Base-by-base conservation (phyloP, 2,329 filamentous ascomycete genomes). In the Cryphonectria nitschkei region DNA sequence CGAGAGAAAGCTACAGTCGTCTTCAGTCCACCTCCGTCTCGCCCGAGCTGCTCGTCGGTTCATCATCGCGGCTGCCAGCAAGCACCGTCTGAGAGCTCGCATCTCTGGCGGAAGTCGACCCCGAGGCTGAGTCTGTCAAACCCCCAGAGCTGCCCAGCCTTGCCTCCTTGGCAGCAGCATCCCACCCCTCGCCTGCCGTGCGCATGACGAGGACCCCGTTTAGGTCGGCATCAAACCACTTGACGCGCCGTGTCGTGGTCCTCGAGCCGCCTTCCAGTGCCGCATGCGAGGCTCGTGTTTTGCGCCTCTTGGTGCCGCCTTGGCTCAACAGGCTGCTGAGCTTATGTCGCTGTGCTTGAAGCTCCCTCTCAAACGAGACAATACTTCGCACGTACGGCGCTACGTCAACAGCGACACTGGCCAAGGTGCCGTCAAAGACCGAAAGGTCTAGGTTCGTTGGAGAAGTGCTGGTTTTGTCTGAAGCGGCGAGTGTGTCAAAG, bases 361-460 rank as follows among this genome's bases (percentile, higher is more conserved):
- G 86, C 0, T 85, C 85, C 29, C 89, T 83, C 75, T 98, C 95
- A 77, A 91, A 92, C 0, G 90, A 85, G 1, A 95, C 90, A 72
- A 99, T 98, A 52, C 87, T 86, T 14, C 97, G 92, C n/a, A 98
- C 88, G 79, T 93, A 98, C 0, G 97, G 96, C 0, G 94, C 95
- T 1, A 98, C 84, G 74, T 99, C 96, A 16, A 91, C 82, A 0
- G 88, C 86, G 43, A 97, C 88, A 29, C 90, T 83, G 0, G 80
- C 79, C 75, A 92, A 82, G 0, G 89, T 89, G 60, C 92, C 89
- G 76, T 97, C 94, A 74, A 97, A 94, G 0, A 92, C 89, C 0
- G 93, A 95, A 0, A 92, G 85, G 46, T 89, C 88, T 1, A 94
- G 84, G 60, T 83, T 83, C 26, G 80, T 77, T 41, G 77, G 75